These are phyloP conservation scores for Citrus maxima DNA, from an alignment of 345 rosid genomes.

Conservation along the genomic window DNA sequence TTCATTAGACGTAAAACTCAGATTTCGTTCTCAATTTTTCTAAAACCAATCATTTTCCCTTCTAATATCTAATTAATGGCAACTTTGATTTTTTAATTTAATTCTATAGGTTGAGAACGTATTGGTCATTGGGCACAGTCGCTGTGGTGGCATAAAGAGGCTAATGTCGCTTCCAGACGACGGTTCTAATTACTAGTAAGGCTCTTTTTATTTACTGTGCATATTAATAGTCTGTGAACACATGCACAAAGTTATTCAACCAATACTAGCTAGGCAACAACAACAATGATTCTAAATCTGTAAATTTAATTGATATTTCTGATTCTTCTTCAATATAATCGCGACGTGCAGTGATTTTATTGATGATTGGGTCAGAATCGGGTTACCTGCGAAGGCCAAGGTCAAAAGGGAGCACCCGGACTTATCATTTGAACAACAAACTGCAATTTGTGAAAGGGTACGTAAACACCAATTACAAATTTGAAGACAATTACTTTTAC, in stretches of 20 bases:
- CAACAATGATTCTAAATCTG: not conserved
- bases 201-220: too few relatives aligned
- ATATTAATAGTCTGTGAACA: too few relatives aligned
- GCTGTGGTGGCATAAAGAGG: constrained; percentile 25
- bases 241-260: not conserved
- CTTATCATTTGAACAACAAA: not conserved
- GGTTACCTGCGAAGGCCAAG: constrained; percentile 26
- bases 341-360: constrained; percentile 23
- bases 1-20: not conserved
- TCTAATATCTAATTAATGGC: too few relatives aligned
- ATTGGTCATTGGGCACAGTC: constrained; percentile 22
- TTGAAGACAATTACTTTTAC: not conserved
- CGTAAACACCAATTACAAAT: not conserved
- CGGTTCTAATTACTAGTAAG: constrained; percentile 16
- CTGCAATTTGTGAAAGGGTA: constrained; percentile 18
- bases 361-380: constrained; percentile 33
- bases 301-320: not conserved
- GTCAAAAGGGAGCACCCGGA: constrained; percentile 6
- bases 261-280: not conserved
- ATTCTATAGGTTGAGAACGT: constrained; percentile 18
- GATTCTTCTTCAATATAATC: not conserved
- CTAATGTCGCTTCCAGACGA: constrained; percentile 16
- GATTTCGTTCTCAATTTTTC: not conserved
- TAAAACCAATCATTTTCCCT: too few relatives aligned
- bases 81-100: not conserved